Conservation (phyloP, 2,329 filamentous ascomycete species). For the Penicillium paneum region DNA sequence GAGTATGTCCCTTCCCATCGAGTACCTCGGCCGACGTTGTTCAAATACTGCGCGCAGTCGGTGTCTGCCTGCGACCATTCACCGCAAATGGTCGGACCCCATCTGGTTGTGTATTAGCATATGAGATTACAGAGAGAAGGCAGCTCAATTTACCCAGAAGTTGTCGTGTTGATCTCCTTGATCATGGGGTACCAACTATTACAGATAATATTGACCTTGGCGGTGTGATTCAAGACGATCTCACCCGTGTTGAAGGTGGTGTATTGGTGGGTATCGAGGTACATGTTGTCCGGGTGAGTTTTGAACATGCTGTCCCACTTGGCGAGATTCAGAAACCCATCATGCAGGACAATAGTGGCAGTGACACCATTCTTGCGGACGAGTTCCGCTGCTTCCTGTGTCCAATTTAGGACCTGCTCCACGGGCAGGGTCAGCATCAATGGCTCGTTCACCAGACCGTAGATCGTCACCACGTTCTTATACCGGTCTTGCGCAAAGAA, state of each 20-base stretch:
- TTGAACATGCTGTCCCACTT: constrained; percentile 88
- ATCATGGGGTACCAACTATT: constrained; percentile 81
- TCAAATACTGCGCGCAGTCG: constrained; percentile 82
- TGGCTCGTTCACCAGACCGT: constrained; percentile 92
- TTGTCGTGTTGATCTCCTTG: constrained; percentile 65
- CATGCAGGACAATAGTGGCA: constrained; percentile 77
- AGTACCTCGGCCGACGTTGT: constrained; percentile 82
- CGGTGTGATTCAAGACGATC: constrained; percentile 74
- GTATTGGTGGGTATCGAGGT: constrained; percentile 98
- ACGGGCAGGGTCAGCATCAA: constrained; percentile 72
- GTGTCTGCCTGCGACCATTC: constrained; percentile 98
- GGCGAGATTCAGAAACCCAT: constrained; percentile 86
- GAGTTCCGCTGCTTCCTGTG: constrained; percentile 65
- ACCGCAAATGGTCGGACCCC: constrained; percentile 89
- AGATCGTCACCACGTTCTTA: constrained; percentile 85
- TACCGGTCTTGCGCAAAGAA: constrained; percentile 96
- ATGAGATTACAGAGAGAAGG: not conserved
- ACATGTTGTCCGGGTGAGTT: constrained; percentile 62
- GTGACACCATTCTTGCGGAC: constrained; percentile 74
- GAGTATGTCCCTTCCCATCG: constrained; percentile 84
- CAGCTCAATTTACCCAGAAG: constrained; percentile 55
- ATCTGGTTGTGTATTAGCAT: constrained; percentile 44
- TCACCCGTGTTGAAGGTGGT: constrained; percentile 94
- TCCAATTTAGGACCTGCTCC: constrained; percentile 73
- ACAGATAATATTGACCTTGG: constrained; percentile 86